Evolutionary conservation across 2,329 filamentous ascomycete genomes (phyloP).

Genomic region (Rugonectria rugulosa): DNA sequence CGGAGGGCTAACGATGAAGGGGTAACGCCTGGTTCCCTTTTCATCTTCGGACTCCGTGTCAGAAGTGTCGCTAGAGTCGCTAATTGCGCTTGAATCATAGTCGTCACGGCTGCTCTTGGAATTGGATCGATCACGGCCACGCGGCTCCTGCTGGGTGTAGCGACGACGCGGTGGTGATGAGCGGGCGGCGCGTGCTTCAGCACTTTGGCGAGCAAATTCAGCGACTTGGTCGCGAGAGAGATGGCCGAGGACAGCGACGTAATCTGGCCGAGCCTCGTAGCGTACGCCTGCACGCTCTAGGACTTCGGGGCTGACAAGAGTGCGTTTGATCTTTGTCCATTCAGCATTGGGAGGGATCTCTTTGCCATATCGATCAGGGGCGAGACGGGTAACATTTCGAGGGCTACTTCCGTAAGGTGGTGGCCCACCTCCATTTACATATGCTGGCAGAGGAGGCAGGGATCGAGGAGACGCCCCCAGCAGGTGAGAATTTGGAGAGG

Average conservation of each 20-base stretch:
- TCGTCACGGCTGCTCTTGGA: conserved; percentile 47
- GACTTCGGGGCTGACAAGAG: conserved; percentile 65
- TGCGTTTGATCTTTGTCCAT: conserved; percentile 66
- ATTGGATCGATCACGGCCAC: conserved; percentile 33
- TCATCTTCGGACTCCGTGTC: conserved; percentile 43
- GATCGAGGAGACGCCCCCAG: conserved; percentile 51
- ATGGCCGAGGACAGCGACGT: conserved; percentile 67
- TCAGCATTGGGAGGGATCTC: conserved; percentile 63
- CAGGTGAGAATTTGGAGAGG: conserved; percentile 42
- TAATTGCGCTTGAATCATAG: conserved; percentile 41
- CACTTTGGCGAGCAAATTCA: conserved; percentile 58
- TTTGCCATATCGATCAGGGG: conserved; percentile 64
- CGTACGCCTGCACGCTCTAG: conserved; percentile 62
- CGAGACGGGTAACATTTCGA: conserved; percentile 49
- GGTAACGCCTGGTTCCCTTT: conserved; percentile 44
- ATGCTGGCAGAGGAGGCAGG: conserved; percentile 44
- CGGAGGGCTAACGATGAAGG: conserved; percentile 48
- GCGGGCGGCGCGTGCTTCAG: conserved; percentile 54
- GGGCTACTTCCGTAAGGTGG: conserved; percentile 47
- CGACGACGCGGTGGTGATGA: conserved; percentile 20
- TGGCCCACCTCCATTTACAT: conserved; percentile 36
- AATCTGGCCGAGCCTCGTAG: conserved; percentile 67
- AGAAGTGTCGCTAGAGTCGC: conserved; percentile 43
- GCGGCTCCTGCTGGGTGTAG: conserved; percentile 16
- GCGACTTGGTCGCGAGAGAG: conserved; percentile 60